Conservation (phyloP, 2,329 filamentous ascomycete species). For the Biscogniauxia sp. region DNA sequence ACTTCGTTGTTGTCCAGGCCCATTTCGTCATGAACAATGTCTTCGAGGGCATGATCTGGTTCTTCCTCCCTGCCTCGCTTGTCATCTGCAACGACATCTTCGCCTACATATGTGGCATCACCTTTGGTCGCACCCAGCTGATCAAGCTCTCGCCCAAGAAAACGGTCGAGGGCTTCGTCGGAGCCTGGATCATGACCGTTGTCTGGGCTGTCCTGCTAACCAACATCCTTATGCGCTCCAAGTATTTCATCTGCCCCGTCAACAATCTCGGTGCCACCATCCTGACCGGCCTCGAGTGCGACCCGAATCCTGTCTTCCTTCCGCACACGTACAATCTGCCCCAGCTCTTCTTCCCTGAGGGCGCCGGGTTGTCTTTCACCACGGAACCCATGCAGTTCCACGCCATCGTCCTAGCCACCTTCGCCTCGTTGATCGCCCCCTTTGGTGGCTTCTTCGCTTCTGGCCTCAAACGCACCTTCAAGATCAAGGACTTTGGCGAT, state of each 20-base stretch:
- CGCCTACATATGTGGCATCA: slow-evolving; percentile 95
- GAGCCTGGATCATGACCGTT: slow-evolving; percentile 93
- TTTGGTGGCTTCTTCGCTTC: slow-evolving; percentile 99
- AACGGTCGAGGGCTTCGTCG: slow-evolving; percentile 96
- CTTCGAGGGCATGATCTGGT: slow-evolving; percentile 99
- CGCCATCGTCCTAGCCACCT: slow-evolving; percentile 83
- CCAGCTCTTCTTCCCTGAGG: slow-evolving; percentile 56
- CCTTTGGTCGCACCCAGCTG: slow-evolving; percentile 91
- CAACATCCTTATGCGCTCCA: slow-evolving; percentile 81
- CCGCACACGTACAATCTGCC: slow-evolving; percentile 53
- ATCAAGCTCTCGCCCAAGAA: slow-evolving; percentile 99
- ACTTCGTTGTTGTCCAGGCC: slow-evolving; percentile 94
- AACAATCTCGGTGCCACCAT: slow-evolving; percentile 94
- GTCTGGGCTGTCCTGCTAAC: slow-evolving; percentile 80
- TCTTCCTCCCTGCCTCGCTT: slow-evolving; percentile 90
- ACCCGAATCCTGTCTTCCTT: slow-evolving; percentile 87
- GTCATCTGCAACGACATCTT: slow-evolving; percentile 99
- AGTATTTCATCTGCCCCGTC: slow-evolving; percentile 98
- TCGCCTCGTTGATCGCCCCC: slow-evolving; percentile 93
- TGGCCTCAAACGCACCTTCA: slow-evolving; percentile 96
- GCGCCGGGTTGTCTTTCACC: slow-evolving; percentile 56
- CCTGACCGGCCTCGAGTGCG: slow-evolving; percentile 85
- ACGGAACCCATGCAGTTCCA: slow-evolving; percentile 92
- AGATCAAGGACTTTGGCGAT: slow-evolving; percentile 99
- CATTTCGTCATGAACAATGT: slow-evolving; percentile 99